Base-by-base conservation (phyloP, 2,329 filamentous ascomycete species). In the Cladosporium sp. region DNA sequence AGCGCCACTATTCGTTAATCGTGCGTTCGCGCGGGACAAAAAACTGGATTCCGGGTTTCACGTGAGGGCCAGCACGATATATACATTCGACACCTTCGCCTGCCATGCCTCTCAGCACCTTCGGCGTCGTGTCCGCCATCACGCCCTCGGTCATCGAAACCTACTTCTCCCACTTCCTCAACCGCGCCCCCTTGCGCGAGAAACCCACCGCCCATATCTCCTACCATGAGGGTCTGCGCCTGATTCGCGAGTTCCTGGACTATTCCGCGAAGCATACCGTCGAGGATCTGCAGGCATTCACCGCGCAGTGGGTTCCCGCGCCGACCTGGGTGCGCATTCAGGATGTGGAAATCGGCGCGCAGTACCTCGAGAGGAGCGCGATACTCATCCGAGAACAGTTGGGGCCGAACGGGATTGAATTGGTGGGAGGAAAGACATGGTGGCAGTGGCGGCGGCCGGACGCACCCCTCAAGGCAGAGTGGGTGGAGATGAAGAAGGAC, bases 401-500 rank as follows among this genome's bases (percentile, higher is more conserved):
- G n/a, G 93, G 93, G 0, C 82, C 85, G 0, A 86, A 89, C 29
- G 94, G 93, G 3, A 84, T 93, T 68, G 84, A 86, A 61, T 85
- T 86, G 69, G 88, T 96, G 53, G 95, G 95, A 49, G 95, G 95
- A 3, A 84, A 86, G 73, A 86, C 88, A 67, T 93, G 95, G 95
- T 93, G 94, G 94, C 87, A 92, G 79, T 97, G 93, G 93, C 86
- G 91, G 62, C 86, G 87, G 63, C 86, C 86, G 5, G 84, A 87
- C 29, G 84, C 80, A 56, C 83, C 88, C 0, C 80, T 97, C 31
- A 88, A 88, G 73, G 93, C 91, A 0, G 94, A 99, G 76, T 98
- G 93, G 94, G 92, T 99, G 70, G 95, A 98, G 83, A 97, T 97
- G 93, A 89, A 87, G 70, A 84, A 88, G 61, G 90, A 98, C 76